phyloP scores from a whole-genome alignment of 306 rosid species.

The Glycine latifolia region DNA sequence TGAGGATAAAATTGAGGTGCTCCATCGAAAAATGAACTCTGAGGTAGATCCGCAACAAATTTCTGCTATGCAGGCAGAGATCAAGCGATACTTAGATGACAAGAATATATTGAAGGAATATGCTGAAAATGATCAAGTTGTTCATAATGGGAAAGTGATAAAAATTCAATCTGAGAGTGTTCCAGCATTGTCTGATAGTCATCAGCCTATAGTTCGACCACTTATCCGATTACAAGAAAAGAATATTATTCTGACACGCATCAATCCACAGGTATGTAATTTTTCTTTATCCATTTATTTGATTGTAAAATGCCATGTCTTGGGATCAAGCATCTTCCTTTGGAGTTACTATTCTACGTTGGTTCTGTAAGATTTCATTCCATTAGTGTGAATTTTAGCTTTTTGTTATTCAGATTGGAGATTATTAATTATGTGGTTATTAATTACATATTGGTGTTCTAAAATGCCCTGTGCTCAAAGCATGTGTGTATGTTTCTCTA shows the following conservation, averaged over 20 bases:
- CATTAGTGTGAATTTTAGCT: conserved; percentile 2
- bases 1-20: conserved; percentile 86
- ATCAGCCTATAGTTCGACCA: conserved; percentile 76
- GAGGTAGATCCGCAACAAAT: conserved; percentile 78
- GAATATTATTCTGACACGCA: conserved; percentile 89
- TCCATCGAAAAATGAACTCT: conserved; percentile 74
- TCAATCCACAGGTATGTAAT: conserved; percentile 79
- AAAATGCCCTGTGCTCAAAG: background rate
- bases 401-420: background rate
- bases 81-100: conserved; percentile 83
- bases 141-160: conserved; percentile 82
- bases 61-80: conserved; percentile 77
- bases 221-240: conserved; percentile 77
- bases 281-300: conserved; percentile 18
- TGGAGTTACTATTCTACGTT: background rate
- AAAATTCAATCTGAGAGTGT: conserved; percentile 78
- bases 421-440: background rate
- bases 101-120: conserved; percentile 78
- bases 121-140: conserved; percentile 83
- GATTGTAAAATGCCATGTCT: background rate
- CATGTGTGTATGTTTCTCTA: background rate
- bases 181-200: conserved; percentile 74
- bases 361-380: conserved; percentile 7
- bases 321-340: conserved; percentile 12
- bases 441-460: background rate